phyloP scores from a whole-genome alignment of 371 early-diverging fungal genomes.

The Circinella minor region DNA sequence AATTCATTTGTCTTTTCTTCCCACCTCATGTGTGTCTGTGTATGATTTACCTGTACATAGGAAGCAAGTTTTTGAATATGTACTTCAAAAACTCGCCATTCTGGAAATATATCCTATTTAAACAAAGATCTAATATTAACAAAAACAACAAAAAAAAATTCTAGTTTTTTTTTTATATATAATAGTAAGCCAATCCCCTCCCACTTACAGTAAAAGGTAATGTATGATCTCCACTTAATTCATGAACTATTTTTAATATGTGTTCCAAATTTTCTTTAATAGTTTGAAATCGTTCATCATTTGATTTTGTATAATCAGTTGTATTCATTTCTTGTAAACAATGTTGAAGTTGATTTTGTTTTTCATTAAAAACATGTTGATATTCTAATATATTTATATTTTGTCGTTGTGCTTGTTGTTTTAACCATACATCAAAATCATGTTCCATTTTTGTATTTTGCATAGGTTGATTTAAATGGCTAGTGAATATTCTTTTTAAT shows the following conservation, averaged over 20 bases:
- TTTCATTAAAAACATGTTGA: conserved; percentile 20
- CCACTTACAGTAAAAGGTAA: conserved; percentile 35
- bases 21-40: too few relatives aligned
- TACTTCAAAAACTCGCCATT: conserved; percentile 44
- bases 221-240: conserved; percentile 42
- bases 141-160: too few relatives aligned
- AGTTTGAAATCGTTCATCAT: conserved; percentile 28
- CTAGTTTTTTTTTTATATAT: too few relatives aligned
- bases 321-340: conserved; percentile 23
- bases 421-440: conserved; percentile 28
- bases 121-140: background rate
- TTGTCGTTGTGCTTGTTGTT: conserved; percentile 25
- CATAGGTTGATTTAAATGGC: background rate
- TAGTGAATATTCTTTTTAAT: background rate
- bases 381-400: conserved; percentile 19
- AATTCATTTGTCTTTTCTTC: too few relatives aligned
- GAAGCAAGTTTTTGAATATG: conserved; percentile 33
- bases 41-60: conserved; percentile 39
- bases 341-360: conserved; percentile 32
- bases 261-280: conserved; percentile 31
- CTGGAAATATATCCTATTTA: conserved; percentile 43
- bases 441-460: conserved; percentile 1
- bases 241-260: conserved; percentile 39
- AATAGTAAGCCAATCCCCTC: too few relatives aligned
- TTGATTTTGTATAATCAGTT: conserved; percentile 22